Evolutionary conservation across 2,329 filamentous ascomycete species (phyloP).

Genomic region (Cladosporium sp.): DNA sequence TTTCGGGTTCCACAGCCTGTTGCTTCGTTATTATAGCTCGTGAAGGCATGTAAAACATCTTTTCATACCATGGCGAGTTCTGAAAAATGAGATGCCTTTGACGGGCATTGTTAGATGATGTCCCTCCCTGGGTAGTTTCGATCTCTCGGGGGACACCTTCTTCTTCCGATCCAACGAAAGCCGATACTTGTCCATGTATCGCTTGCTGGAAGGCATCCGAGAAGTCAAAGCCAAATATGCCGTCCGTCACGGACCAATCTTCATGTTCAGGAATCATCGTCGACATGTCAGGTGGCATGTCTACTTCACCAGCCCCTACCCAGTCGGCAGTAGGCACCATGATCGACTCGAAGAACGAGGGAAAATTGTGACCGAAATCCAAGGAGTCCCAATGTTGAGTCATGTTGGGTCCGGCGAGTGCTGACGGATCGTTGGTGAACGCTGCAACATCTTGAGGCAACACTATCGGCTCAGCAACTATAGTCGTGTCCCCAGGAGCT

Average conservation of each 20-base stretch:
- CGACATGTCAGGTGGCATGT: slow-evolving; percentile 15
- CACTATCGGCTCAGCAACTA: no score
- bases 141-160: no score
- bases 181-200: background rate
- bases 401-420: background rate
- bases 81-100: slow-evolving; percentile 16
- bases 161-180: background rate
- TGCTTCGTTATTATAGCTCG: background rate
- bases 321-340: slow-evolving; percentile 17
- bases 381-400: background rate
- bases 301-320: slow-evolving; percentile 7
- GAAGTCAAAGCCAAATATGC: slow-evolving; percentile 21
- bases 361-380: slow-evolving; percentile 11
- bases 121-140: background rate
- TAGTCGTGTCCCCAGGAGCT: no score
- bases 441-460: background rate
- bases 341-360: slow-evolving; percentile 21
- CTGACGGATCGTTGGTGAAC: background rate
- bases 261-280: slow-evolving; percentile 18
- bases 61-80: slow-evolving; percentile 15
- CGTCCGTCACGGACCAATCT: slow-evolving; percentile 13
- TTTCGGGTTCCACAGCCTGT: slow-evolving; percentile 26
- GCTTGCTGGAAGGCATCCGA: slow-evolving; percentile 18
- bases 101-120: slow-evolving; percentile 3
- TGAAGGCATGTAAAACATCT: background rate